Base-by-base conservation (phyloP, 2,329 filamentous ascomycete species). In the Diaporthe ampelina region DNA sequence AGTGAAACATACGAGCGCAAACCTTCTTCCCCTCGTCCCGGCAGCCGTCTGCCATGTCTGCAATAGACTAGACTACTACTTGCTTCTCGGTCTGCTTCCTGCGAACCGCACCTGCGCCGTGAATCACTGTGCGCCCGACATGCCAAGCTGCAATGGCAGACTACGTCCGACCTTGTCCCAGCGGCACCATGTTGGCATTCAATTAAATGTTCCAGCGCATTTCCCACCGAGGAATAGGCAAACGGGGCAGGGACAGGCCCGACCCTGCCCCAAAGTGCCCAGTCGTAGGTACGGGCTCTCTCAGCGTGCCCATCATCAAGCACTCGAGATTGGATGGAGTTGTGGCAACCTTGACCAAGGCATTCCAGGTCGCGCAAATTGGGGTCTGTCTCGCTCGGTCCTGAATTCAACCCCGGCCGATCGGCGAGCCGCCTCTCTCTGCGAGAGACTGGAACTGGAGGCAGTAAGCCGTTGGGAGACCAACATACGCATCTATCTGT, bases 371-470 rank as follows among this genome's bases (percentile, higher is more conserved):
- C 58, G 63, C 72, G 72, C 74, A 75, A 61, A 74, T 75, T 75
- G 74, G 48, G 74, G 74, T 74, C 73, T 75, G 73, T 75, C 72
- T 75, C 70, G 73, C 63, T 73, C 72, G 72, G 69, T 74, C 74
- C 68, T 70, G 63, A 58, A 43, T 54, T 40, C 43, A 35, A 54
- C 57, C 58, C 69, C 57, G 57, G 57, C 70, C 70, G 70, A 72
- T 63, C 70, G 48, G 57, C 70, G 58, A 50, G 70, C 70, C 70
- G 70, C 70, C 35, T 40, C 45, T 40, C 26, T 54, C 15, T 43
- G 43, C 57, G 57, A 54, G 63, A n/a, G 63, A 68, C 48, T 35
- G 63, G 45, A 54, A 68, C 63, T 68, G 63, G 63, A 52, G 63
- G 63, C 63, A 68, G 8, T 26, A 48, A 54, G 48, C 63, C 45